A percentile compares a stretch with the other conserved stretches of the same genome.
Evolutionary conservation across 257 asterid species (phyloP).

Genomic region (Galeopsis tetrahit): DNA sequence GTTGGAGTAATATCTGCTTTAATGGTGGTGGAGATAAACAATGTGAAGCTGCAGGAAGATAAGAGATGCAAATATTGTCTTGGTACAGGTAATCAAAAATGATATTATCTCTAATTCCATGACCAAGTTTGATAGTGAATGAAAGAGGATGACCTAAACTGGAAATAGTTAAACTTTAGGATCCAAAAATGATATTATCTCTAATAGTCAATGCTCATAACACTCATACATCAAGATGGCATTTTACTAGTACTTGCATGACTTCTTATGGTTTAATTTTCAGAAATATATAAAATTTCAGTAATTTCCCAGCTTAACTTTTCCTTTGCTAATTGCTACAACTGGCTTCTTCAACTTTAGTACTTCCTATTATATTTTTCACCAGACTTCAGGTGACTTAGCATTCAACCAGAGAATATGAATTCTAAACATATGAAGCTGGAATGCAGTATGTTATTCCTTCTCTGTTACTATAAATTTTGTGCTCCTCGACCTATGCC

Average conservation of each 20-base stretch:
- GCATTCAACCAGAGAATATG: slow-evolving; percentile 11
- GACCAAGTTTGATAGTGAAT: no score
- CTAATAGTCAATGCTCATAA: neutral
- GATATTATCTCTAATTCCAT: no score
- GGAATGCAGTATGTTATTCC: slow-evolving; percentile 8
- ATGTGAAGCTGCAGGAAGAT: slow-evolving; percentile 94
- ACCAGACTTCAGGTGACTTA: neutral
- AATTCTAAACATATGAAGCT: slow-evolving; percentile 9
- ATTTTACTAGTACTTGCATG: neutral
- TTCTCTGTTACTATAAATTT: slow-evolving; percentile 3
- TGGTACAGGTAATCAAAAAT: slow-evolving; percentile 81
- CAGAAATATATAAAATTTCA: slow-evolving; percentile 1
- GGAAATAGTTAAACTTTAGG: no score
- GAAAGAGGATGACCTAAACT: no score
- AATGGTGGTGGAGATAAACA: slow-evolving; percentile 98
- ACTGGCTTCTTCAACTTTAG: slow-evolving; percentile 10
- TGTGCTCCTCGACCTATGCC: neutral
- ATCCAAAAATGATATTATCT: no score
- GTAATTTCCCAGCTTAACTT: neutral
- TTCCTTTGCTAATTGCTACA: neutral
- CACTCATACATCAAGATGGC: slow-evolving; percentile 1
- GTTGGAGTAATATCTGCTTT: slow-evolving; percentile 96
- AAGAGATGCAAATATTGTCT: slow-evolving; percentile 98
- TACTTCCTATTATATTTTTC: neutral
- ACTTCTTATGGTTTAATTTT: neutral